A percentile compares a stretch with the other conserved stretches of the same genome.
phyloP scores from a whole-genome alignment of 2,329 filamentous ascomycete species.

The Periconia sp. region DNA sequence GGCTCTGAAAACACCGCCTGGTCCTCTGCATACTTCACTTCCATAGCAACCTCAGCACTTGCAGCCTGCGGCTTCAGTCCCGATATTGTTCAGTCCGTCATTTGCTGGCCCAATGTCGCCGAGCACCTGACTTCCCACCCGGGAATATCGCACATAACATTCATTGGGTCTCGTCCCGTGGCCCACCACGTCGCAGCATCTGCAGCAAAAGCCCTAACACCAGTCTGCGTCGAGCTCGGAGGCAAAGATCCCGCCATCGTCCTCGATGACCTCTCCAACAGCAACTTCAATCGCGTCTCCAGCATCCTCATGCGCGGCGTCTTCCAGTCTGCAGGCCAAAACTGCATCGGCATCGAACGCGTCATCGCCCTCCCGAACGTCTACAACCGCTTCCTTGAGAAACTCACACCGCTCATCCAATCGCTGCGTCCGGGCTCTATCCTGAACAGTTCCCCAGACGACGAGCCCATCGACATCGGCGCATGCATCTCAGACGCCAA shows the following conservation, averaged over 20 bases:
- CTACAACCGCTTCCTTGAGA: conserved; percentile 71
- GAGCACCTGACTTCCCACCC: conserved; percentile 82
- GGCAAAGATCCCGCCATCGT: conserved; percentile 93
- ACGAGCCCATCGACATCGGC: conserved; percentile 71
- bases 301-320: conserved; percentile 88
- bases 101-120: conserved; percentile 85
- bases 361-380: conserved; percentile 78
- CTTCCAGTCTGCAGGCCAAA: conserved; percentile 94
- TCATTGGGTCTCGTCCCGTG: conserved; percentile 87
- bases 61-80: conserved; percentile 79
- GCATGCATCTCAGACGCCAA: conserved; percentile 81
- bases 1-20: conserved; percentile 94
- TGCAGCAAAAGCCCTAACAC: conserved; percentile 82
- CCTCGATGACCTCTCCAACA: conserved; percentile 73
- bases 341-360: conserved; percentile 96
- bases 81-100: conserved; percentile 78
- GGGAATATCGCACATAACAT: conserved; percentile 84
- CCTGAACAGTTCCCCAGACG: conserved; percentile 48
- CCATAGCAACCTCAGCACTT: conserved; percentile 77
- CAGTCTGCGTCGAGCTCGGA: conserved; percentile 86
- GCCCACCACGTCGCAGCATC: conserved; percentile 86
- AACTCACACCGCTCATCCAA: conserved; percentile 73
- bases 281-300: conserved; percentile 67
- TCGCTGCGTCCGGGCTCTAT: conserved; percentile 74
- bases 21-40: conserved; percentile 81